Base-by-base conservation (phyloP, 2,329 filamentous ascomycete genomes). In the Sporothrix inflata region DNA sequence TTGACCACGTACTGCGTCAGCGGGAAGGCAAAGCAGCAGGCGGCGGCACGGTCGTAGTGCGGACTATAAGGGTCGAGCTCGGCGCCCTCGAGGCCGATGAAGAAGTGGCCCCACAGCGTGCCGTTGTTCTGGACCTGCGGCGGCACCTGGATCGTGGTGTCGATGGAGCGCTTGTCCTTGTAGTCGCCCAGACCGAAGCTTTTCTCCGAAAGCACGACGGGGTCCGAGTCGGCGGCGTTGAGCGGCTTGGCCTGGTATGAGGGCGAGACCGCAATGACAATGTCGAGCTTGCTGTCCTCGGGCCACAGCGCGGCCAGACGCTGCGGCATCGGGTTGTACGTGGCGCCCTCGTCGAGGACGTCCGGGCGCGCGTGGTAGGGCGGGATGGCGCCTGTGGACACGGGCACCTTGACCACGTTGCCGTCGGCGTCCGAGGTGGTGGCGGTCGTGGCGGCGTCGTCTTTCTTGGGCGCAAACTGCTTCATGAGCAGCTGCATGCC, bases 31-130 rank as follows among this genome's bases (percentile, higher is more conserved):
- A 97, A 97, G 80, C 97, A 90, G 78, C 94, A 94, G 2, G 96
- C 94, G 73, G 89, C 91, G 9, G 87, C 86, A 0, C 89, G 83
- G 79, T 97, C 92, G 80, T 93, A 99, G 72, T 85, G 86, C 0
- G 89, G 84, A 71, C 89, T 87, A 11, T 86, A 86, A 2, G 95
- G 95, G 78, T 98, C 95, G 42, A 97, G 84, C 71, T 88, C 86
- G 73, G 89, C 88, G 70, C 94, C 95, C 11, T 90, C 84, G 75
- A 97, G 88, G 12, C 90, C 93, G 74, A 98, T 85, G 78, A 94
- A 97, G 82, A 98, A 97, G 81, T 99, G 96, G 2, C 93, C 95
- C 90, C 93, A 98, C 11, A 99, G 87, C 0, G 95, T 98, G 45
- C 93, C 94, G 80, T 98, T 98, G 76, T 94, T 87, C 84, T 98